Conservation (phyloP, 148 eudicot species). For the Rhododendron vialii region DNA sequence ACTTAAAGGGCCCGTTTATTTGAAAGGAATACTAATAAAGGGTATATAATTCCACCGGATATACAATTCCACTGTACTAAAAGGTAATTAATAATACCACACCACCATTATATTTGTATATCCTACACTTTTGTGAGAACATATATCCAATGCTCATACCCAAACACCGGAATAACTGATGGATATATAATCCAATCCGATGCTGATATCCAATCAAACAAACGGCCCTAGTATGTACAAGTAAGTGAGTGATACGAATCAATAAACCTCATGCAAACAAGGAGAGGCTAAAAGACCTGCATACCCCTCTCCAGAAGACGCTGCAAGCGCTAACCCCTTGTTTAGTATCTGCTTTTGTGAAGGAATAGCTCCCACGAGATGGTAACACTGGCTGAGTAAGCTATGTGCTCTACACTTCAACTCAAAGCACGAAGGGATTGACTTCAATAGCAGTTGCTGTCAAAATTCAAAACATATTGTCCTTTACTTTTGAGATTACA, state of each 20-base stretch:
- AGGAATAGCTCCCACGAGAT: constrained; percentile 86
- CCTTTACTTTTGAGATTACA: background rate
- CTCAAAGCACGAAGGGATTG: constrained; percentile 96
- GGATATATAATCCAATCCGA: background rate
- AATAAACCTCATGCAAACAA: background rate
- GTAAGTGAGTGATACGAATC: background rate
- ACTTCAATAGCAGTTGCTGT: constrained; percentile 92
- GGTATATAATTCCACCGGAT: background rate
- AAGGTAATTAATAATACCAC: background rate
- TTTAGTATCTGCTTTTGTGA: constrained; percentile 79
- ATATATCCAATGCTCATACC: background rate
- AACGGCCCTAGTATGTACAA: background rate
- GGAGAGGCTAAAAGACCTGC: constrained; percentile 1
- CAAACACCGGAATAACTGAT: background rate
- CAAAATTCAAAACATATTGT: background rate
- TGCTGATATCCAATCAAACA: background rate
- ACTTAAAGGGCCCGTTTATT: background rate
- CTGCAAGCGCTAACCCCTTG: constrained; percentile 79
- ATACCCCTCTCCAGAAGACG: constrained; percentile 68
- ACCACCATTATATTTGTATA: background rate
- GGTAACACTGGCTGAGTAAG: constrained; percentile 88
- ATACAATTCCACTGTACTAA: background rate
- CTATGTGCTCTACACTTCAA: constrained; percentile 87
- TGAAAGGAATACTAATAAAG: background rate
- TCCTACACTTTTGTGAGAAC: background rate